Evolutionary conservation across 2,329 filamentous ascomycete genomes (phyloP), one percentile per base, ranked within the genome.

Genomic region (Cordyceps cicadae): DNA sequence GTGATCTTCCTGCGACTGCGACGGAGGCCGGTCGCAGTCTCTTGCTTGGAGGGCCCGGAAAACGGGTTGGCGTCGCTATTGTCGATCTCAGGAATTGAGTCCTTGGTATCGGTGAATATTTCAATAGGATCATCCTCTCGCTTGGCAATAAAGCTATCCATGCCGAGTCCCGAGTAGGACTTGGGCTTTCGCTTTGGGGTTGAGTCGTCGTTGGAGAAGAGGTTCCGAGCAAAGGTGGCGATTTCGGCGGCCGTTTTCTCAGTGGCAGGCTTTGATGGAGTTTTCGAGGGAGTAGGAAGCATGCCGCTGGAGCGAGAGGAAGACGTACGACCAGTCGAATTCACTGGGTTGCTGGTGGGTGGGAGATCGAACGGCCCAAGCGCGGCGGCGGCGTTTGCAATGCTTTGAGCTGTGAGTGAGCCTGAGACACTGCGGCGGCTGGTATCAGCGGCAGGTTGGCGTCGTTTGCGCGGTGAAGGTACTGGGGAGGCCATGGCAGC

Each of bases 91-190:
- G 90, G 90, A 48, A 92, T 74, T 59, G 87, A 86, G 66, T 96
- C 92, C 64, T 91, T 87, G 0, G 89, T 85, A 71, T 94, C 89
- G 46, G 87, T 92, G 70, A 86, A 93, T 68, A 93, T 90, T 64
- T 82, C 72, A 66, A 92, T 89, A n/a, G 78, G 71, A 48, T 80
- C 76, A 48, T 84, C 79, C 8, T 79, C 74, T n/a, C 82, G 79
- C 55, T 85, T 81, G 8, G 73, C 79, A 26, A 73, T 75, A 69
- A 87, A 86, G 72, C 83, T 86, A 63, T 82, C 81, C 64, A 86
- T 68, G 12, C 79, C 76, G 49, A 81, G 73, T 55, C 80, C 79
- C 5, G 75, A 78, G 70, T 84, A 81, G 71, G 83, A 84, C 74
- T 83, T 84, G 52, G 76, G 69, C 39, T 17, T 54, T 66, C 80